Evolutionary conservation across 441 rosid genomes (phyloP), one percentile per base, ranked within the genome.

Genomic region (Geranium incanum): DNA sequence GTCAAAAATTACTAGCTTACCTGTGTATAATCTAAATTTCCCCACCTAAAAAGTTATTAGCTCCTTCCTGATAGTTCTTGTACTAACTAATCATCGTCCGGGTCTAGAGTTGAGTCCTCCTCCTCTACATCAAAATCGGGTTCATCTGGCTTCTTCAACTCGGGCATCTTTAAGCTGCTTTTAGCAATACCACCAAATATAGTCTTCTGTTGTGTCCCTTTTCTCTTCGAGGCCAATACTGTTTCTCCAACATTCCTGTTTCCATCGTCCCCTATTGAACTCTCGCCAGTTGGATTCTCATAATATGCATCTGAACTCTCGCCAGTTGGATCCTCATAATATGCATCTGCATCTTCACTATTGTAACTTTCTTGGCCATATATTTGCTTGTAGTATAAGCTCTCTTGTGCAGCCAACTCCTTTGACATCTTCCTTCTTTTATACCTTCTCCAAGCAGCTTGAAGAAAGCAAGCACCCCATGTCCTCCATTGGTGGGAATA

Each of bases 401-500:
- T 93, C 92, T 1, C 81, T 71, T 8, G 48, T 52, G 19, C 70
- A 67, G 71, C 28, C 73, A 87, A 90, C 60, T 45, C 69, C 69
- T 70, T 76, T 71, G 84, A 94, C 71, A 78, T 71, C 77, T 68
- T 78, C 80, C 90, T 85, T 80, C 81, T 88, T 80, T 85, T 88
- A 80, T 86, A 83, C 60, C 89, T 86, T 5, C 84, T 85, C 98
- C 95, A 93, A 55, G 92, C 96, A 0, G 96, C 93, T 72, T 91
- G 97, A 67, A 91, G 85, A 82, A 93, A 89, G 84, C 97, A 88
- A 59, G 95, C 92, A 52, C 96, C 95, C 97, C 98, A 93, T 66
- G 92, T 88, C 78, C 97, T 91, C 98, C 98, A 89, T 72, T 93
- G 98, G 69, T 87, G 91, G 78, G 98, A 93, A 76, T 93, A 89